phyloP scores from a whole-genome alignment of 78 protist species.

The Trichosphaerium sp. region DNA sequence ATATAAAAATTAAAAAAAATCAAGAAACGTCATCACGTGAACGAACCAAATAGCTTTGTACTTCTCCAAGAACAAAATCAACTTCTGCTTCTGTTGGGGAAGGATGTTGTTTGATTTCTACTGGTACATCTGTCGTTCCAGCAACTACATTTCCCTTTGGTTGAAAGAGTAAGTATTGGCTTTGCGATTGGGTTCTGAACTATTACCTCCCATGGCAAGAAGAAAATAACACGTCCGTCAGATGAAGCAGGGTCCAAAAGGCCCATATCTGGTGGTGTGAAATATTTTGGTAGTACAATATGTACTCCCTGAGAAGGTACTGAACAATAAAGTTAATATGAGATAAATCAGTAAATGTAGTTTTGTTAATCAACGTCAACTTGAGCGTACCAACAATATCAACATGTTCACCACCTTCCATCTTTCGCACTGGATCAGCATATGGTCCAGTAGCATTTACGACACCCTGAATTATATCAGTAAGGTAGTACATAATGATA shows the following conservation, averaged over 20 bases:
- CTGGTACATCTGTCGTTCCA: slow-evolving; percentile 80
- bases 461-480: too few species aligned
- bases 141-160: slow-evolving; percentile 66
- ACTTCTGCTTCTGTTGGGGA: slow-evolving; percentile 45
- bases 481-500: too few species aligned
- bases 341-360: slow-evolving; percentile 2
- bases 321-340: too few species aligned
- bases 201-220: slow-evolving; percentile 87
- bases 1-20: neutral
- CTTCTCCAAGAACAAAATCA: slow-evolving; percentile 25
- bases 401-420: slow-evolving; percentile 80
- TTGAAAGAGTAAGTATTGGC: neutral
- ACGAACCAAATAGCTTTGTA: neutral
- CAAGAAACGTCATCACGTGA: neutral
- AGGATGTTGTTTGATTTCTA: slow-evolving; percentile 34
- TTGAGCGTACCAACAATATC: neutral
- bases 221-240: slow-evolving; percentile 88
- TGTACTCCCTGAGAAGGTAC: too few species aligned
- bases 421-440: slow-evolving; percentile 46
- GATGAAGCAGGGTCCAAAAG: slow-evolving; percentile 58
- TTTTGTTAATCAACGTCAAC: neutral
- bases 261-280: slow-evolving; percentile 41
- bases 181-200: neutral
- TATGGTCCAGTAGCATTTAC: slow-evolving; percentile 86
- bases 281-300: slow-evolving; percentile 31